A percentile compares a stretch with the other conserved stretches of the same genome.
Conservation (phyloP, 2,329 filamentous ascomycete species). For the Lizonia empirigonia region DNA sequence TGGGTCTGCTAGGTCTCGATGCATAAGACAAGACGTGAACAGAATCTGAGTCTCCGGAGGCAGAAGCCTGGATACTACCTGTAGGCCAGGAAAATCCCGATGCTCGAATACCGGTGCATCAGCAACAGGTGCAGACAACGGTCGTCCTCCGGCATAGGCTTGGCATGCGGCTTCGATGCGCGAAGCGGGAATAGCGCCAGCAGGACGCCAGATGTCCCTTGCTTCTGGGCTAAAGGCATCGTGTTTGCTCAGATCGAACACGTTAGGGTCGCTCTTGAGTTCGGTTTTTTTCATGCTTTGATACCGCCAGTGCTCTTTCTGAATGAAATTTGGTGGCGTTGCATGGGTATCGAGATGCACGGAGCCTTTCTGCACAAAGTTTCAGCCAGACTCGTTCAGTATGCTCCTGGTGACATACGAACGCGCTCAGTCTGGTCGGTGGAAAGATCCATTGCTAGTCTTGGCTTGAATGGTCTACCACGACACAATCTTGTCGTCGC, state of each 20-base stretch:
- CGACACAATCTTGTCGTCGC: background rate
- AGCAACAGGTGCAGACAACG: conserved; percentile 23
- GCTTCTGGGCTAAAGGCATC: conserved; percentile 43
- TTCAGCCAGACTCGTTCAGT: conserved; percentile 33
- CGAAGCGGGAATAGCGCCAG: conserved; percentile 34
- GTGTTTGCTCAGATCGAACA: conserved; percentile 50
- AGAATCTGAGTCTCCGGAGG: conserved; percentile 71
- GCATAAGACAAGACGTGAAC: conserved; percentile 75
- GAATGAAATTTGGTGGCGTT: conserved; percentile 43
- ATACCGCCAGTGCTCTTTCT: conserved; percentile 54
- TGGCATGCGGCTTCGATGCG: conserved; percentile 40
- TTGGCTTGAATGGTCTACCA: background rate
- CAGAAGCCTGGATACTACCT: conserved; percentile 76
- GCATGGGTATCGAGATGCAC: conserved; percentile 47
- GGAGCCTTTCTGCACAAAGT: conserved; percentile 25
- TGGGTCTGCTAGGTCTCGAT: conserved; percentile 75
- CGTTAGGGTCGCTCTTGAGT: conserved; percentile 54
- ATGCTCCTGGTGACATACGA: conserved; percentile 36
- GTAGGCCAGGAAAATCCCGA: conserved; percentile 61
- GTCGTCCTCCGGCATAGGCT: conserved; percentile 38
- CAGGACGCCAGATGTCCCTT: conserved; percentile 34
- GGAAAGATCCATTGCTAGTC: conserved; percentile 32
- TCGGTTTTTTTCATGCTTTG: conserved; percentile 64
- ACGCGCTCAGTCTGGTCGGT: conserved; percentile 34
- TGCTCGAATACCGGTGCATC: conserved; percentile 46